Evolutionary conservation across 164 flowering plant species (phyloP).

Genomic region (Litsea cubeba): DNA sequence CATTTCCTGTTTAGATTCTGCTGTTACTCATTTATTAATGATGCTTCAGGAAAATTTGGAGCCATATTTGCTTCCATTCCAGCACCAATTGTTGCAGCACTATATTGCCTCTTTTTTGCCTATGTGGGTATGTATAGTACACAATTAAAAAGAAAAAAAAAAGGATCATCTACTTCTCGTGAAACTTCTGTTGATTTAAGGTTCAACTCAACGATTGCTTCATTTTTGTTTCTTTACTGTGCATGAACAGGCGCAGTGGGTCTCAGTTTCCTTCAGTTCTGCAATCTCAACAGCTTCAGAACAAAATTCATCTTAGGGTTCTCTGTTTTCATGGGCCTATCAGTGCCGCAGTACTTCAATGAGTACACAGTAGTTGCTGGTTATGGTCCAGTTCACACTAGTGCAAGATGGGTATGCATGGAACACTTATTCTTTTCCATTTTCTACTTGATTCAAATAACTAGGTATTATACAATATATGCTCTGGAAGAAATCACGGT

Average conservation of each 20-base stretch:
- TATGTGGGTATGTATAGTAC: slow-evolving; percentile 73
- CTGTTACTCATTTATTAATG: slow-evolving; percentile 1
- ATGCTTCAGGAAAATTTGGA: slow-evolving; percentile 83
- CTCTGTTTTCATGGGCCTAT: slow-evolving; percentile 86
- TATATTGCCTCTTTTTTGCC: slow-evolving; percentile 90
- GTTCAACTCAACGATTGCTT: background rate
- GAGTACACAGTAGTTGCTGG: slow-evolving; percentile 70
- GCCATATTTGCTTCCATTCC: slow-evolving; percentile 96
- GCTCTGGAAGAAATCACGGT: background rate
- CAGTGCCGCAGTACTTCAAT: slow-evolving; percentile 92
- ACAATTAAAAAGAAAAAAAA: background rate
- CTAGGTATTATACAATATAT: no score
- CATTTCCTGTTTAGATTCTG: background rate
- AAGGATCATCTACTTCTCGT: background rate
- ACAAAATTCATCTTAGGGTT: slow-evolving; percentile 86
- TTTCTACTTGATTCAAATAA: no score
- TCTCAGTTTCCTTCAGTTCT: slow-evolving; percentile 89
- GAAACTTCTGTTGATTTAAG: background rate
- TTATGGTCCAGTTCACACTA: slow-evolving; percentile 86
- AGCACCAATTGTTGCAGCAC: slow-evolving; percentile 77
- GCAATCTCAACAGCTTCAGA: slow-evolving; percentile 92
- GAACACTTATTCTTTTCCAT: background rate
- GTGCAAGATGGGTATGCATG: slow-evolving; percentile 74
- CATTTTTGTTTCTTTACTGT: background rate
- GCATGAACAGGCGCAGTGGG: slow-evolving; percentile 68